Evolutionary conservation across 768 basidiomycete species (phyloP), one percentile per base, ranked within the genome.

Genomic region (Lentinula detonsa): DNA sequence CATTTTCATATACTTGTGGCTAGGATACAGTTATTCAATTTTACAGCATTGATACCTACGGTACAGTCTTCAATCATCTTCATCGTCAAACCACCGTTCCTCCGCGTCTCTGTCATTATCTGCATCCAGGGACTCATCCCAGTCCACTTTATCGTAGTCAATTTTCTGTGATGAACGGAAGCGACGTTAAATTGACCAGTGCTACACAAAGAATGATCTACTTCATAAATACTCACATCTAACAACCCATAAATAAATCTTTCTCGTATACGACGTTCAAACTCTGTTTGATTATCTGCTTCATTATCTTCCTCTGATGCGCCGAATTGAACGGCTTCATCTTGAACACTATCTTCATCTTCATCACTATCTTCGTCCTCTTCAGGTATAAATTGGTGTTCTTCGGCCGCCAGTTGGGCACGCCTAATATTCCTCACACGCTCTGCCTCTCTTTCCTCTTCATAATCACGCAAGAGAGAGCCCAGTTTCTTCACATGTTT

Each of bases 391-490:
- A 85, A 82, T 4, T 78, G 80, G 11, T 80, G 75, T n/a, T 60
- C 34, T 42, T 73, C 70, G 31, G 64, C 68, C 8, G 64, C 64
- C 46, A 70, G 74, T 54, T 75, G 70, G 46, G 75, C 73, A 43
- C 79, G 75, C 61, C 84, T 77, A 18, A 82, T 62, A 16, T 64
- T 67, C 58, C 86, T 76, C 18, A 83, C 71, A 28, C 85, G 77
- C 67, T 91, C 86, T 0, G 82, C 84, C 69, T 85, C 86, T 62
- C 92, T 78, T 68, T 91, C 91, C 65, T 90, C 91, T 66, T 92
- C 91, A 66, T 90, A 92, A 5, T 78, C 84, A 3, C 82, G 85
- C 8, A 94, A 73, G 8, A 94, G 73, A 5, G 69, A 69, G 1
- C 84, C 91, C 16, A 92, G 71, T 64, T 88, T 90, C 40, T 90